phyloP scores from a whole-genome alignment of 2,329 filamentous ascomycete genomes.

The Allantophomopsis lycopodina region DNA sequence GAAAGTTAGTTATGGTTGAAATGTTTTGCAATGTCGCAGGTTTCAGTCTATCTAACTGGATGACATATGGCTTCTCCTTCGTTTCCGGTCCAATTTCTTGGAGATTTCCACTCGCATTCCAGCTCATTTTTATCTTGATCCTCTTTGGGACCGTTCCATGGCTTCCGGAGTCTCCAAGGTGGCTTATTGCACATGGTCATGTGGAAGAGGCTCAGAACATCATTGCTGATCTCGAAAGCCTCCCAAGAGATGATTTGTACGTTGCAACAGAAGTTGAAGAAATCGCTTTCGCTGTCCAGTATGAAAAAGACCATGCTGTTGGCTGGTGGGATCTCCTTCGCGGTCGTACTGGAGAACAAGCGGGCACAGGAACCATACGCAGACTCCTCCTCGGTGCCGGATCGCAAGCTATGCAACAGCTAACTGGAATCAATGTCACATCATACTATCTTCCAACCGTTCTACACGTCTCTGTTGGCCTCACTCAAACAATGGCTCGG shows the following conservation, averaged over 20 bases:
- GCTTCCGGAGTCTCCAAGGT: constrained; percentile 24
- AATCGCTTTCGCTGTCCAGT: constrained; percentile 49
- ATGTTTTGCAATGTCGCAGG: constrained; percentile 61
- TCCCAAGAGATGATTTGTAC: constrained; percentile 26
- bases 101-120: constrained; percentile 36
- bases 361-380: constrained; percentile 21
- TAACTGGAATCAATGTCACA: constrained; percentile 43
- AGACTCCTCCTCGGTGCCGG: constrained; percentile 40
- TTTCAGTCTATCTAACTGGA: constrained; percentile 47
- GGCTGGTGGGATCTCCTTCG: too few relatives aligned
- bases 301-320: constrained; percentile 30
- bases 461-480: constrained; percentile 30
- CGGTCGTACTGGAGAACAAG: constrained; percentile 29
- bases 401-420: constrained; percentile 48
- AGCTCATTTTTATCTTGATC: constrained; percentile 26
- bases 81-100: constrained; percentile 11
- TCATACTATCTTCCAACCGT: constrained; percentile 45
- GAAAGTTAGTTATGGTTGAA: constrained; percentile 34
- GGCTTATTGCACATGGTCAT: constrained; percentile 3
- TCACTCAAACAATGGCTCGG: too few relatives aligned
- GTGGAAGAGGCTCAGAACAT: neutral
- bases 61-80: constrained; percentile 24
- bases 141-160: constrained; percentile 21
- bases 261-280: constrained; percentile 33
- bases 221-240: constrained; percentile 17